phyloP scores from a whole-genome alignment of 176 grass and related monocot species.

The barley (Hordeum vulgare) region MorexV3_pseudomolecules_assembly NC_058519.1:105157745-105158244 shows the following conservation, averaged over 20 bases:
- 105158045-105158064: not conserved
- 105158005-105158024: not conserved
- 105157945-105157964: not conserved
- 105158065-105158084: not conserved
- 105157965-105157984: not conserved
- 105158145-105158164: too few species aligned
- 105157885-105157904: not conserved
- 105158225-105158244: too few species aligned
- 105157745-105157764: not conserved
- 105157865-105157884: not conserved
- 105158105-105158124: too few species aligned
- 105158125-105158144: too few species aligned
- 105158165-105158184: too few species aligned
- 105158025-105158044: not conserved
- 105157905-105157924: not conserved
- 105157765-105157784: not conserved
- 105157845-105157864: not conserved
- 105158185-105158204: too few species aligned
- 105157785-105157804: not conserved
- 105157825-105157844: not conserved
- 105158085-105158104: too few species aligned
- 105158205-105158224: too few species aligned
- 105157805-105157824: not conserved
- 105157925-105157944: not conserved
- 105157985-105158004: not conserved